These are phyloP conservation scores for Golubevia sp. DNA, from an alignment of 1,284 basidiomycete species.

Conservation along the genomic window DNA sequence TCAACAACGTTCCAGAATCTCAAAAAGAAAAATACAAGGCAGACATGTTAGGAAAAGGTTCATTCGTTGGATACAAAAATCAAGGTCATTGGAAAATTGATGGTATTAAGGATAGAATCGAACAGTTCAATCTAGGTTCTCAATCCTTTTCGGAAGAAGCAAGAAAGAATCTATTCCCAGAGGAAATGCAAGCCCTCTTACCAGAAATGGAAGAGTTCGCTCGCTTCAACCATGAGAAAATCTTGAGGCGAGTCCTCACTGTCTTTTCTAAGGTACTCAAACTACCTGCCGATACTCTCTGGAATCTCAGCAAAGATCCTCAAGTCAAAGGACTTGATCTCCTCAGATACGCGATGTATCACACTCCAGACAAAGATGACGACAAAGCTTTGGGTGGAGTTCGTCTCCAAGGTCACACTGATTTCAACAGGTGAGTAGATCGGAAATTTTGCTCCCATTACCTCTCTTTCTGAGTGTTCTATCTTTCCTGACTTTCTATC, in stretches of 20 bases:
- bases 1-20: conserved; percentile 35
- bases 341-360: conserved; percentile 64
- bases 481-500: no score
- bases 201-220: conserved; percentile 63
- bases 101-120: conserved; percentile 62
- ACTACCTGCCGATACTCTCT: conserved; percentile 63
- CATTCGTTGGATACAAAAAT: conserved; percentile 63
- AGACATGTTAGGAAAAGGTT: conserved; percentile 43
- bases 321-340: conserved; percentile 63
- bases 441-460: no score
- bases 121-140: conserved; percentile 64
- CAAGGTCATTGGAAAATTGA: conserved; percentile 63
- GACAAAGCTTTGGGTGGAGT: conserved; percentile 61
- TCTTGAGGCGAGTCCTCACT: conserved; percentile 62
- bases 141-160: conserved; percentile 41
- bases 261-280: conserved; percentile 63
- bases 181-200: conserved; percentile 32
- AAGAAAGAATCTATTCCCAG: conserved; percentile 30
- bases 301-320: conserved; percentile 62
- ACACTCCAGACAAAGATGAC: conserved; percentile 58
- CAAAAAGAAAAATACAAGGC: conserved; percentile 53
- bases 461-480: no score
- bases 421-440: conserved; percentile 52
- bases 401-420: conserved; percentile 64
- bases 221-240: conserved; percentile 58